Base-by-base conservation (phyloP, 768 basidiomycete species). In the Amanita fuliginea region DNA sequence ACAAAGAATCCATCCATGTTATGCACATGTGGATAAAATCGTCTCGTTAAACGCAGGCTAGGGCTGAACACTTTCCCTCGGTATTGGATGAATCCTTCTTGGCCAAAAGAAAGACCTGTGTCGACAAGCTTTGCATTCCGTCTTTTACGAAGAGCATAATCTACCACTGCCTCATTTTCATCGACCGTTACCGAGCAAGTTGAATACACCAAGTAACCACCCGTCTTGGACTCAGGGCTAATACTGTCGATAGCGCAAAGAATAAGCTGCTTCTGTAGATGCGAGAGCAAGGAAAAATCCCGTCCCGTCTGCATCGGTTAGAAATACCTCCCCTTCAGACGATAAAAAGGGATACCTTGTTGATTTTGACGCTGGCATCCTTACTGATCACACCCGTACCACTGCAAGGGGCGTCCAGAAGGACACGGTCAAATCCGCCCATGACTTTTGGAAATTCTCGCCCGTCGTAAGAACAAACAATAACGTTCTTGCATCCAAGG, bases 1-100 rank as follows among this genome's bases (percentile, higher is more conserved):
- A 98, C 94, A 64, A 77, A 99, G 76, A 99, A 99, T 4, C 96
- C 96, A 63, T 99, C 96, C 94, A 98, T 96, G 67, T 99, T 99
- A 69, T 97, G 94, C 58, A 96, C 93, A 65, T 97, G 94, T 13
- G 94, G 89, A 62, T 93, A 95, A 65, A 92, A 95, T 53, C 96
- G 72, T 56, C 92, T 72, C 16, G 96, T 96, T 55, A 95, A 66
- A 54, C 70, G 74, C 58, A 99, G 63, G 55, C 77, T 86, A 30
- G 85, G 73, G 62, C 82, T 74, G 68, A 98, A 98, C 26, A 67
- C 76, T 75, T 94, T 98, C 18, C 95, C 96, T 46, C 91, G 81
- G 71, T 83, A 98, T 53, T 76, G 79, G 28, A 83, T 87, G 67
- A 84, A 97, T 5, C 96, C 96, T 62, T 90, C 86, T 24, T 84